A percentile compares a stretch with the other conserved stretches of the same genome.
Evolutionary conservation across 495 filamentous ascomycete genomes (phyloP).

Genomic region (Elasticomyces elasticus): DNA sequence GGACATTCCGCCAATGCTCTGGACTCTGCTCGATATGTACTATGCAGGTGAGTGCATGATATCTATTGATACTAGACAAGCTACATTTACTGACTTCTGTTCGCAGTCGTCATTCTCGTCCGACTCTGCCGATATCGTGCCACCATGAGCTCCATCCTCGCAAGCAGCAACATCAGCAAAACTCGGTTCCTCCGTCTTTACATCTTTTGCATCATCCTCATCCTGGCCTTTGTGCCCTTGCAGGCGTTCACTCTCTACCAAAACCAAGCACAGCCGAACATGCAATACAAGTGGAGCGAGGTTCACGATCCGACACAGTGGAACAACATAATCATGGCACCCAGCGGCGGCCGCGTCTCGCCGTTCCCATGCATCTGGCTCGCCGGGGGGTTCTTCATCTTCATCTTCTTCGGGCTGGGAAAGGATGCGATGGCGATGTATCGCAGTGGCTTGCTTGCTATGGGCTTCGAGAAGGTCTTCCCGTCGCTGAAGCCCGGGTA

Average conservation of each 20-base stretch:
- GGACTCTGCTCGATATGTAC: slow-evolving; percentile 51
- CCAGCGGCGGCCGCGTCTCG: slow-evolving; percentile 43
- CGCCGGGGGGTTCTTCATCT: slow-evolving; percentile 49
- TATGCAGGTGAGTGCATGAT: slow-evolving; percentile 57
- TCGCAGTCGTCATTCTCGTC: slow-evolving; percentile 49
- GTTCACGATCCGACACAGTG: slow-evolving; percentile 47
- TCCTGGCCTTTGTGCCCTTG: slow-evolving; percentile 56
- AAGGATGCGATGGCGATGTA: slow-evolving; percentile 69
- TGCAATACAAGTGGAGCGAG: slow-evolving; percentile 44
- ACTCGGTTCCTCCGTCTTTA: slow-evolving; percentile 73
- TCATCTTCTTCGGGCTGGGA: slow-evolving; percentile 74
- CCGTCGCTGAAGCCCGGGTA: slow-evolving; percentile 7
- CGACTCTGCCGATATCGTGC: slow-evolving; percentile 60
- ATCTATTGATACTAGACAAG: no score
- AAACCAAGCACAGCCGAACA: slow-evolving; percentile 25
- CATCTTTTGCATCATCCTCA: slow-evolving; percentile 55
- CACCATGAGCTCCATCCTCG: slow-evolving; percentile 50
- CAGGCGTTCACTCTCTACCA: slow-evolving; percentile 49
- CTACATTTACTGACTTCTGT: background rate
- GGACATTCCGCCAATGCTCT: slow-evolving; percentile 55
- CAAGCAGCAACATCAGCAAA: slow-evolving; percentile 48
- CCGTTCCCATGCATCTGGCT: slow-evolving; percentile 62
- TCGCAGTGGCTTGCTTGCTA: slow-evolving; percentile 37
- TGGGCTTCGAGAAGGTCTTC: slow-evolving; percentile 14
- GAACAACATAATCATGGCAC: slow-evolving; percentile 51